These are phyloP conservation scores for Mucor velutinosus DNA, from an alignment of 371 early-diverging fungal genomes.

Conservation along the genomic window DNA sequence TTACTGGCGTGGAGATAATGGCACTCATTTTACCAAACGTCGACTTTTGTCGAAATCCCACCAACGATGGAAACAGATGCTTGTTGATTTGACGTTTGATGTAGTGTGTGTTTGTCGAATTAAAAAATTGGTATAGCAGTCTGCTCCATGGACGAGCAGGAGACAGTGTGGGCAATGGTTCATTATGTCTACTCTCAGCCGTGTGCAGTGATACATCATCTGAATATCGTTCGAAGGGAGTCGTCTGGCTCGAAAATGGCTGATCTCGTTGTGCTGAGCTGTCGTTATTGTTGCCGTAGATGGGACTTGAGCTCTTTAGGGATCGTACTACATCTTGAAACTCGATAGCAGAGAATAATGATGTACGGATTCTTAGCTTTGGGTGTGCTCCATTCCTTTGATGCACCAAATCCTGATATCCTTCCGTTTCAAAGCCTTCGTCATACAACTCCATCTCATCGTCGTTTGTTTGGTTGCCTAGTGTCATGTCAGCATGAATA, in stretches of 20 bases:
- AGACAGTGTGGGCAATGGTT: background rate
- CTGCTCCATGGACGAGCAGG: background rate
- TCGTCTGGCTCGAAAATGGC: background rate
- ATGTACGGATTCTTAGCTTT: conserved; percentile 44
- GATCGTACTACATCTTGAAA: conserved; percentile 58
- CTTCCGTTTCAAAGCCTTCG: conserved; percentile 53
- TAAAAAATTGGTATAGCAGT: background rate
- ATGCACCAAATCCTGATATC: conserved; percentile 31
- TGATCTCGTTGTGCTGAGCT: background rate
- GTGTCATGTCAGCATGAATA: background rate
- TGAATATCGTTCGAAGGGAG: conserved; percentile 9
- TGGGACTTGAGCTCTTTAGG: conserved; percentile 30
- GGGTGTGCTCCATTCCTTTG: conserved; percentile 31
- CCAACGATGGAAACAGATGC: conserved; percentile 59
- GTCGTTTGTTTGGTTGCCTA: conserved; percentile 25
- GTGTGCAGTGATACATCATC: conserved; percentile 23
- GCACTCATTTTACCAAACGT: conserved; percentile 56
- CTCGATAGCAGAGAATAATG: conserved; percentile 55
- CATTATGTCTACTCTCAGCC: conserved; percentile 18
- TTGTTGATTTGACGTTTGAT: conserved; percentile 10
- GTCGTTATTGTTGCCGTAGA: conserved; percentile 7
- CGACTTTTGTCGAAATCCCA: conserved; percentile 53
- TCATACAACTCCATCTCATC: conserved; percentile 51
- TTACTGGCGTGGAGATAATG: conserved; percentile 55
- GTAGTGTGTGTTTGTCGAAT: conserved; percentile 2